Evolutionary conservation across 208 protist genomes (phyloP), one percentile per base, ranked within the genome.

Genomic region (Tritrichomonas musculus): DNA sequence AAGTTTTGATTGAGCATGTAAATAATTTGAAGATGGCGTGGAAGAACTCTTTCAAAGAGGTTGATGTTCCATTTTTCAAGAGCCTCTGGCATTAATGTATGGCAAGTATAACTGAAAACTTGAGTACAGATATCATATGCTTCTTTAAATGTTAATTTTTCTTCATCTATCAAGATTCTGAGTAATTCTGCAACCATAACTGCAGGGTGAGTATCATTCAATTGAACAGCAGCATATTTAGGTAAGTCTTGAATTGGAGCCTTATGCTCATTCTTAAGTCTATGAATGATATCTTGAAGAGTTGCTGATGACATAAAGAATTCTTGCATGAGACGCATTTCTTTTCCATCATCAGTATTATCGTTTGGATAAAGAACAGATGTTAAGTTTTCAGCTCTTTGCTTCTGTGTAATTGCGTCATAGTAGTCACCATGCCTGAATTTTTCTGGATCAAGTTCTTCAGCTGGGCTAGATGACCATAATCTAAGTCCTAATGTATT

Each of bases 141-240:
- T 57, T 88, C 77, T 8, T 1, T 22, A 14, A 88, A 88, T 1
- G 20, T 30, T 1, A 97, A 44, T 44, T 80, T 57, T 33, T 97
- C 93, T 14, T 96, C 92, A 93, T 97, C 96, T 20, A 97, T 60
- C 0, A 97, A 44, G 20, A 97, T 95, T 93, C 96, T 94, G 94
- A 97, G 95, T 9, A 98, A 92, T 92, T 98, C 97, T 36, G 96
- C 94, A 44, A 97, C 96, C 93, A 94, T 96, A 0, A 98, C 47
- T 33, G 96, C 94, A 25, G 97, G 97, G 92, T 98, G 97, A 17
- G 97, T 98, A 93, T 98, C 97, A 88, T 98, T 98, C 11, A 98
- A 93, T 94, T 98, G 97, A 84, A 98, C 96, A 13, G 95, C 94
- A 72, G 69, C 92, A 60, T 80, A 80, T 9, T 93, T 88, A 57